Percentiles rank a stretch among this genome's conserved stretches.
These are phyloP conservation scores for Sinapis alba DNA, from an alignment of 441 rosid species.

Conservation along the genomic window DNA sequence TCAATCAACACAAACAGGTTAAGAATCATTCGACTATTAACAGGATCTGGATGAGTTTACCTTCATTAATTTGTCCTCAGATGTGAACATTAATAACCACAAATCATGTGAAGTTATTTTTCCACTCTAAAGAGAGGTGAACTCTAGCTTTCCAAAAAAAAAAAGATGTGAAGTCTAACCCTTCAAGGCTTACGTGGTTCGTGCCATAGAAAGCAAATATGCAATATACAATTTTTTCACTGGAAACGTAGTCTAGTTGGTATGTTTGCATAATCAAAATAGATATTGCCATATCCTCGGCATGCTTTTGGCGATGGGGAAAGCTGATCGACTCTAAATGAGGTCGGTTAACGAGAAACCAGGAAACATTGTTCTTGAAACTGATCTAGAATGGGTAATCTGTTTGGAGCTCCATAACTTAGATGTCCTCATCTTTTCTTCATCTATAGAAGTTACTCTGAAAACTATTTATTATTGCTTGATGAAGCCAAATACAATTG, in stretches of 20 bases:
- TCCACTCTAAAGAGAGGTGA: no score
- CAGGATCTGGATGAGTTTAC: no score
- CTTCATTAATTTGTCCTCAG: no score
- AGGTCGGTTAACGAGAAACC: conserved; percentile 88
- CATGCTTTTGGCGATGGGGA: conserved; percentile 72
- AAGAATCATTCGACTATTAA: no score
- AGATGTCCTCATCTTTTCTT: neutral
- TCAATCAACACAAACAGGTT: neutral
- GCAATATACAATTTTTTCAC: neutral
- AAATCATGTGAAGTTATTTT: no score
- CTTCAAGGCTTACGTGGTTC: no score
- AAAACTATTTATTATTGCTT: neutral
- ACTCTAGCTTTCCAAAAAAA: no score
- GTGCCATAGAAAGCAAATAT: neutral
- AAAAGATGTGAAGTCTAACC: no score
- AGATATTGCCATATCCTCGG: conserved; percentile 87
- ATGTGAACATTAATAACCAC: no score
- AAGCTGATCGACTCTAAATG: conserved; percentile 43
- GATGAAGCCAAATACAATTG: neutral
- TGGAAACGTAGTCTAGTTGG: neutral
- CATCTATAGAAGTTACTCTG: neutral
- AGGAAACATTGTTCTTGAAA: conserved; percentile 75
- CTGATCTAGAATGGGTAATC: conserved; percentile 36
- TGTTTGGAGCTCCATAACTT: neutral
- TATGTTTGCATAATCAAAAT: conserved; percentile 17